Evolutionary conservation across 768 basidiomycete genomes (phyloP).

Genomic region (Rhodosporidiobolus odoratus): DNA sequence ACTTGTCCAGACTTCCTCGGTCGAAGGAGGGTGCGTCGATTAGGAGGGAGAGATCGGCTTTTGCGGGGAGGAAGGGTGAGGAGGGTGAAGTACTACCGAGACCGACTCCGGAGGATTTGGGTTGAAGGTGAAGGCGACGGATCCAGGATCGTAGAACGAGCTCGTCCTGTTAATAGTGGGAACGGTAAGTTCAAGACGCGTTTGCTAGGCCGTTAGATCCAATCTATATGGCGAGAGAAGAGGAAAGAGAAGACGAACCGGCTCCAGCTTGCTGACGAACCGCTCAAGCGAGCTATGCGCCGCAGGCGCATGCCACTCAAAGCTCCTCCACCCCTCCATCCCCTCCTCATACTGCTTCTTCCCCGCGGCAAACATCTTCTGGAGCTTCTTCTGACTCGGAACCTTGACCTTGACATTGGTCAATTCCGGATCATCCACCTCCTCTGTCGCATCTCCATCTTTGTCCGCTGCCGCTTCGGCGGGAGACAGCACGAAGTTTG

Average conservation of each 20-base stretch:
- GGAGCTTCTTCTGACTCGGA: constrained; percentile 20
- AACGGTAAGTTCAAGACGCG: neutral
- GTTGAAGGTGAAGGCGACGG: neutral
- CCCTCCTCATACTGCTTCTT: constrained; percentile 13
- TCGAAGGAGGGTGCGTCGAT: neutral
- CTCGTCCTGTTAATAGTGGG: constrained; percentile 9
- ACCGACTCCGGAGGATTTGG: constrained; percentile 4
- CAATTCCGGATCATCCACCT: constrained; percentile 22
- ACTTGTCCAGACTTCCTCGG: constrained; percentile 21
- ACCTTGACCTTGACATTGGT: constrained; percentile 22
- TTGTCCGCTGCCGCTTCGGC: neutral
- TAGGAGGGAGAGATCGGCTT: neutral
- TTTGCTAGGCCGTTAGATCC: no score
- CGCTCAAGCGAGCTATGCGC: neutral
- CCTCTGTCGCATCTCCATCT: neutral
- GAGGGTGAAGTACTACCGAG: neutral
- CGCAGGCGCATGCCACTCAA: constrained; percentile 23
- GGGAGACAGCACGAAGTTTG: constrained; percentile 28
- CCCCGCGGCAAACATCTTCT: constrained; percentile 5
- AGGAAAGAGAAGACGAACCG: constrained; percentile 3
- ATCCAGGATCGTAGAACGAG: constrained; percentile 25
- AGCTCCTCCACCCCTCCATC: constrained; percentile 10
- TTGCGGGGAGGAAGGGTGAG: neutral
- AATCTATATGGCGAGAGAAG: neutral
- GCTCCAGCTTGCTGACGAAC: constrained; percentile 2